Base-by-base conservation (phyloP, 352 stramenopile genomes). In the Globisporangium spiculum region DNA sequence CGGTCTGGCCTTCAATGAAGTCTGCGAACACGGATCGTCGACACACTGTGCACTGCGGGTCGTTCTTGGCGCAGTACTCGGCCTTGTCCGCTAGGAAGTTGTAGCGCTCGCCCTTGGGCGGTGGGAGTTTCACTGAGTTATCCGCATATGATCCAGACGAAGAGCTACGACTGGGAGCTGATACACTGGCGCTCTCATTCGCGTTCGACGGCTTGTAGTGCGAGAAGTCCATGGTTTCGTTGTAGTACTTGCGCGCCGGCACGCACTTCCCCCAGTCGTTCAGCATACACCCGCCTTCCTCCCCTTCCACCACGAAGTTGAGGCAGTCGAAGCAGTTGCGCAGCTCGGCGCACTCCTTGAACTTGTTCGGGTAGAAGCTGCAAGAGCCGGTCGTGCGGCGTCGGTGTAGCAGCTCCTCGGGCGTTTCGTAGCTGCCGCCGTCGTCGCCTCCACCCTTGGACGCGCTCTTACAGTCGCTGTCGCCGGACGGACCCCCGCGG, bases 241-340 rank as follows among this genome's bases (percentile, higher is more conserved):
- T 57, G 57, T 70, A 74, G 0, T 63, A 14, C 16, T 20, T 34
- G 26, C 46, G 50, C 20, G 57, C 52, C 0, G 56, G 32, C 10
- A 67, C 60, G 56, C 68, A 74, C 12, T 57, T 59, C 5, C 68
- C 68, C 38, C 57, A 71, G 22, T 70, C 56, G 53, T 71, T 82
- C 18, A 86, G 65, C 64, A 84, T 80, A 54, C 78, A 86, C 3
- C 78, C 76, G 5, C 63, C 52, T 18, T 75, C 50, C 44, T 82
- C 76, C 56, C 56, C 66, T 12, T 66, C 65, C 46, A 86, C 70
- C 46, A 75, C 72, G 65, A 79, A 84, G 48, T 86, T 86, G 18
- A 86, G 72, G 58, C 78, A 86, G 60, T 86, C 78, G 67, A 76
- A 86, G 70, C 78, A 86, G 46, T 69, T 78, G 5, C 78, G 76